Conservation (phyloP, 352 stramenopile genomes). For the Phytophthora pisi region DNA sequence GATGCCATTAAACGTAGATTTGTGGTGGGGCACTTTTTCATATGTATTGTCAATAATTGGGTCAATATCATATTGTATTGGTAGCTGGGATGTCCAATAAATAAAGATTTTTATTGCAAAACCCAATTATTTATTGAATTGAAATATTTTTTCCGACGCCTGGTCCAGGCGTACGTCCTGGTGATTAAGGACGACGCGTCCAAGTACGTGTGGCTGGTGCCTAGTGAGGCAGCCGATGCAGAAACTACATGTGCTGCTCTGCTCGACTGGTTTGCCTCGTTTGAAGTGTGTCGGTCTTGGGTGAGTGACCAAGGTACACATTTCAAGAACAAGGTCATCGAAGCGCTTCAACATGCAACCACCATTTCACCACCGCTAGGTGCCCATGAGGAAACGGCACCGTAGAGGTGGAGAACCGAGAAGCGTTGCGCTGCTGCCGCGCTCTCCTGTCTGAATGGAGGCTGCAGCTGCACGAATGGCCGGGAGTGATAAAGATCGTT, state of each 20-base stretch:
- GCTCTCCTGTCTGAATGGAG: not conserved
- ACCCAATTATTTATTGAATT: not conserved
- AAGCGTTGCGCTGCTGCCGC: not conserved
- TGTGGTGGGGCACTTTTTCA: not conserved
- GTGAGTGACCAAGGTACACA: constrained; percentile 20
- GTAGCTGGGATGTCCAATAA: not conserved
- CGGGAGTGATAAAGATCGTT: not conserved
- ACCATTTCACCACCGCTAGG: not conserved
- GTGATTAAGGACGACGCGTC: not conserved
- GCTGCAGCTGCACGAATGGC: not conserved
- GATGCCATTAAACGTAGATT: not conserved
- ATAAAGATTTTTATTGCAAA: not conserved
- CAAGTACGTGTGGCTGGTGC: not conserved
- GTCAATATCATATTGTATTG: no score
- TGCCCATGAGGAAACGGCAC: not conserved
- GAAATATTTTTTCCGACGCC: no score
- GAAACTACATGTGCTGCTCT: not conserved
- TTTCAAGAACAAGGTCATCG: not conserved
- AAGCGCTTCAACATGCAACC: not conserved
- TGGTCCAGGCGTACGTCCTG: no score
- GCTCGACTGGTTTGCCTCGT: constrained; percentile 12
- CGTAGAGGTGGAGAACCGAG: not conserved
- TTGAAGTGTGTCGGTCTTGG: constrained; percentile 23
- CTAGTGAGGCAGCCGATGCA: not conserved
- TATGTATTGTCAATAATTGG: constrained; percentile 2